Evolutionary conservation across 176 grass and related monocot genomes (phyloP).

Genomic region (Triticum timopheevii): DNA sequence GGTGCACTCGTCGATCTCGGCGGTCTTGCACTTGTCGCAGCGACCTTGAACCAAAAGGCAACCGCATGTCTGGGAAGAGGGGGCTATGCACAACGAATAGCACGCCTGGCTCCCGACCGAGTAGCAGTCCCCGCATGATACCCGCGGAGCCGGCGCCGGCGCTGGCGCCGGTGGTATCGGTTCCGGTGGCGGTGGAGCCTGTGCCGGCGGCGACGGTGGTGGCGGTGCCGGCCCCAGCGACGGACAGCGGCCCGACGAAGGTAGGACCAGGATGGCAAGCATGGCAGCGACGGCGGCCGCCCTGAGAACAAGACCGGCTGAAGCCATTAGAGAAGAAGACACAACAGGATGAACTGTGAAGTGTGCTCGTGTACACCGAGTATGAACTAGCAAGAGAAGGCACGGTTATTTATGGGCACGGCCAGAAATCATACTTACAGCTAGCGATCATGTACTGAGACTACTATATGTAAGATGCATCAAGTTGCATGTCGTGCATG

Average conservation of each 20-base stretch:
- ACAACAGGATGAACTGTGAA: not conserved
- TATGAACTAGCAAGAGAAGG: too few species aligned
- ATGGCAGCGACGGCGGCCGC: not conserved
- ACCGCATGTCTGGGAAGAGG: not conserved
- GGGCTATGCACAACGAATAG: not conserved
- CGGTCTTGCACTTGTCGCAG: too few species aligned
- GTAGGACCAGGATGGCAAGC: not conserved
- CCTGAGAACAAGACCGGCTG: not conserved
- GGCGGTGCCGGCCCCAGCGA: not conserved
- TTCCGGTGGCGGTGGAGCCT: not conserved
- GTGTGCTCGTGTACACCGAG: not conserved
- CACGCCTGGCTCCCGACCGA: not conserved
- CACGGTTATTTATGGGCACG: too few species aligned
- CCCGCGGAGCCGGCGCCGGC: not conserved
- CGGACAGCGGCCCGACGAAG: not conserved
- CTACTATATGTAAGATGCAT: too few species aligned
- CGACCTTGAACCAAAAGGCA: too few species aligned
- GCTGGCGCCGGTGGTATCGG: not conserved
- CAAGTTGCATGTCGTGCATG: too few species aligned
- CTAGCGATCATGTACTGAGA: too few species aligned
- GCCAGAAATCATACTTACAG: too few species aligned
- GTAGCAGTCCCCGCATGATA: not conserved
- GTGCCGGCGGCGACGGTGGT: too few species aligned
- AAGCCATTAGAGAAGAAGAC: not conserved
- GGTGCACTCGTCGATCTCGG: too few species aligned